Base-by-base conservation (phyloP, 805 yeast genomes). In the Barnettozyma sucrosica region DNA sequence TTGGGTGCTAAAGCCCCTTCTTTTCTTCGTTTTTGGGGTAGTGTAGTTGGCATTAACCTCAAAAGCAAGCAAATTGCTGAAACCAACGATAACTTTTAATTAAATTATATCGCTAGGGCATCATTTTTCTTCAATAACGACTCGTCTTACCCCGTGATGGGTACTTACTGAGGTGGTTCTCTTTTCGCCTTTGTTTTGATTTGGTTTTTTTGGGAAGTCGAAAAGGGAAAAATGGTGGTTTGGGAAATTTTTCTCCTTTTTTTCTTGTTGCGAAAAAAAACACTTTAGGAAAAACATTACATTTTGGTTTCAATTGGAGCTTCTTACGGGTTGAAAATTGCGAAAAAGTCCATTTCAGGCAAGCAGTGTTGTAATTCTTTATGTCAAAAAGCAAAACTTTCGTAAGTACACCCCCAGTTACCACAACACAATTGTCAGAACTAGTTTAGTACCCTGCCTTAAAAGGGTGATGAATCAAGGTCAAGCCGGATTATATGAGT, bases 221-320 rank as follows among this genome's bases (percentile, higher is more conserved):
- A 43, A 47, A 47, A 43, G 44, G 50, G 50, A 39, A 47, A 47
- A 47, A 33, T 14, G 36, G 43, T 43, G 41, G 43, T 43, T 47
- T 47, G 18, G 46, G 46, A 43, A 39, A 39, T 43, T 38, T 43
- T 41, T 21, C 13, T 8, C 13, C 18, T 46, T 46, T 46, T 46
- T 33, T 39, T 32, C 14, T 25, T 13, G n/a, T 34, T 36, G 7
- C 16, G 21, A 34, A 16, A n/a, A n/a, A n/a, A n/a, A n/a, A 34
- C 4, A 16, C 14, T 34, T 19, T 14, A 18, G 37, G 32, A 14
- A 28, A 28, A 13, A 28, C 11, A 28, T 28, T 9, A 28, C 32
- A 16, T 28, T 28, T 28, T n/a, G 16, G 32, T 4, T 28, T 11
- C 32, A 11, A 28, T 28, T 14, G 4, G 32, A 16, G 14, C 11